Evolutionary conservation across 1,139 yeast species (phyloP), one percentile per base, ranked within the genome.

Genomic region (Kodamaea derodonti): DNA sequence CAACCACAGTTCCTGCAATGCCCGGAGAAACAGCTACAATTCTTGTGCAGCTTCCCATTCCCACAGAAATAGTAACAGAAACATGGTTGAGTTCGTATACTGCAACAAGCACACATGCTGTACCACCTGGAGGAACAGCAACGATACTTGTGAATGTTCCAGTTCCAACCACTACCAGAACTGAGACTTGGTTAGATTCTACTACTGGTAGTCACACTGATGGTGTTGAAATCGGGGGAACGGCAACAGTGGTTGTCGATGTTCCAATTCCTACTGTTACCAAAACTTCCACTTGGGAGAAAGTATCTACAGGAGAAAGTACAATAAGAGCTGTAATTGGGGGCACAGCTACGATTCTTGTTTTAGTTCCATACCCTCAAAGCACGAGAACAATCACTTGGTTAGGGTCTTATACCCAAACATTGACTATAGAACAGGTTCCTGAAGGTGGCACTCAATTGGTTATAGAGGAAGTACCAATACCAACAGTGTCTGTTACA

Each of bases 341-440:
- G 28, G 43, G 38, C 10, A 24, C 27, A n/a, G 56, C 40, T 5
- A 39, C 48, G 9, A 48, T 52, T 12, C 20, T 43, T 7, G 36
- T 47, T 14, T 52, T 45, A n/a, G 45, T 48, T 23, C 54, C 59
- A 8, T 35, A 32, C 11, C 49, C 52, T 10, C 41, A 45, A 0
- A n/a, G 14, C 4, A 30, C 37, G 3, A n/a, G 27, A 4, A 33
- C 36, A 2, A 16, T 38, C 7, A 34, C 41, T 6, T 40, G 38
- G 40, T 35, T 39, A 10, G 38, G 36, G 7, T n/a, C 31, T 20
- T 7, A 56, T 62, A 36, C 41, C 1, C 15, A 39, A 1, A 43
- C 13, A 24, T 20, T 22, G 12, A 33, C 36, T 3, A 17, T 32
- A 3, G 22, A 18, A 6, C 6, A 6, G 6, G 22, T 9, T 18